These are phyloP conservation scores for Leishmania amazonensis DNA, from an alignment of 208 protist species.

Conservation along the genomic window DNA sequence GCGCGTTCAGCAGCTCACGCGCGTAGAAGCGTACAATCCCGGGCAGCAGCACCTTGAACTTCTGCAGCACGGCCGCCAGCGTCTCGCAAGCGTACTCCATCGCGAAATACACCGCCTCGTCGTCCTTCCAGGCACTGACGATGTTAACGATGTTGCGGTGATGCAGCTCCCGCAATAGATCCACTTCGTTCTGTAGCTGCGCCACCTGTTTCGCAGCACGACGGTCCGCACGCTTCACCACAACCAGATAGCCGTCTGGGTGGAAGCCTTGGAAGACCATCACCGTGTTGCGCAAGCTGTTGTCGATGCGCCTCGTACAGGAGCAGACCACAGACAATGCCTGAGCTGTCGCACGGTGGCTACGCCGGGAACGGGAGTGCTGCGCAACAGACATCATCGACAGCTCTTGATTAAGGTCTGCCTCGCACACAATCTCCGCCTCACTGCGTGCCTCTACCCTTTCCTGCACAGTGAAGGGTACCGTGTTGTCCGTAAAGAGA, in stretches of 20 bases:
- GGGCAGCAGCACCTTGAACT: constrained; percentile 44
- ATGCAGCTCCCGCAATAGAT: constrained; percentile 42
- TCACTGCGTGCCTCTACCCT: constrained; percentile 1
- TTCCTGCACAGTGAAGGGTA: neutral
- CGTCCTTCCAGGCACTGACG: constrained; percentile 45
- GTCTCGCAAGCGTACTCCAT: constrained; percentile 79
- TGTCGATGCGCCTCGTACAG: constrained; percentile 20
- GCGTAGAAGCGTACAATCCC: constrained; percentile 54
- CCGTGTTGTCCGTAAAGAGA: neutral
- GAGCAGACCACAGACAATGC: constrained; percentile 16
- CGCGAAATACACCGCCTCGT: constrained; percentile 51
- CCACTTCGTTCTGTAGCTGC: constrained; percentile 52
- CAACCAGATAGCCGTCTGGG: constrained; percentile 54
- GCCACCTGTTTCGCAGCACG: constrained; percentile 29
- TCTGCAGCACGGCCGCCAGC: constrained; percentile 48
- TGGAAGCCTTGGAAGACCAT: constrained; percentile 30
- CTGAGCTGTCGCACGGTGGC: constrained; percentile 5
- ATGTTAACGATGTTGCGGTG: constrained; percentile 78
- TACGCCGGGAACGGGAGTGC: constrained; percentile 18
- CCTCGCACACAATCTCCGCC: neutral
- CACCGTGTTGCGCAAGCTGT: neutral
- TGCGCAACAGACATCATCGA: constrained; percentile 27
- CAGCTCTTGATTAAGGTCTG: constrained; percentile 16
- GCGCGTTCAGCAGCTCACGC: constrained; percentile 53
- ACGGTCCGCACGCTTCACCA: constrained; percentile 51